phyloP scores from a whole-genome alignment of 2,329 filamentous ascomycete genomes.

The Trichoderma pleuroti region DNA sequence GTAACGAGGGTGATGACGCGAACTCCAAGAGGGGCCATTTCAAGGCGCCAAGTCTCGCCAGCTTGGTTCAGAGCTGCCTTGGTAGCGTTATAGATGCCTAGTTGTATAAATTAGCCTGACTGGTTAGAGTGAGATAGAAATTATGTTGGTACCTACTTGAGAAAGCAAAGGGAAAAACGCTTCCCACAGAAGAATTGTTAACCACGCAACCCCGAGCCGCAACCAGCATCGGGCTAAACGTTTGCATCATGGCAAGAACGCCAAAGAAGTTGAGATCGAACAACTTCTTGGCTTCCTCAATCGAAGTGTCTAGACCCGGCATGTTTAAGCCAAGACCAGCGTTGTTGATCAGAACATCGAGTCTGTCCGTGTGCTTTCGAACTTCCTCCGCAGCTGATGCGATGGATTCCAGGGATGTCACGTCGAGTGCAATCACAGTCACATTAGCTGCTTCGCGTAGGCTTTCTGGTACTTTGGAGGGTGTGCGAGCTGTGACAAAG shows the following conservation, averaged over 20 bases:
- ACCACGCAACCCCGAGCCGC: neutral
- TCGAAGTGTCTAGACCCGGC: neutral
- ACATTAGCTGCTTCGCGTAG: slow-evolving; percentile 22
- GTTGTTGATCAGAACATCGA: neutral
- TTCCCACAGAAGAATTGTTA: neutral
- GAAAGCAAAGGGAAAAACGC: neutral
- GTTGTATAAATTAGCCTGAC: neutral
- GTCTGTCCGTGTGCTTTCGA: slow-evolving; percentile 21
- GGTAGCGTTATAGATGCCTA: slow-evolving; percentile 27
- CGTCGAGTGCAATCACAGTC: slow-evolving; percentile 27
- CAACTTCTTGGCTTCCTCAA: neutral
- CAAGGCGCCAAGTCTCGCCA: slow-evolving; percentile 26
- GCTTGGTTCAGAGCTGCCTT: slow-evolving; percentile 25
- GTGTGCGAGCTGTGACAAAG: slow-evolving; percentile 30
- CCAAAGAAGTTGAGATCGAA: neutral
- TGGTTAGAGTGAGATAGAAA: too few relatives aligned
- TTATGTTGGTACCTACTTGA: neutral
- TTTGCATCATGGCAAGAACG: neutral
- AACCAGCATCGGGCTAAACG: neutral
- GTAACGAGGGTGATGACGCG: slow-evolving; percentile 26
- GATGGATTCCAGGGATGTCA: slow-evolving; percentile 25
- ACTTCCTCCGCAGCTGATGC: slow-evolving; percentile 20
- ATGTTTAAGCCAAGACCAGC: neutral
- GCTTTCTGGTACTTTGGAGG: slow-evolving; percentile 24
- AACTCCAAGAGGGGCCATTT: slow-evolving; percentile 29